Evolutionary conservation across 441 rosid genomes (phyloP).

Genomic region (Brassica hybrid): DNA sequence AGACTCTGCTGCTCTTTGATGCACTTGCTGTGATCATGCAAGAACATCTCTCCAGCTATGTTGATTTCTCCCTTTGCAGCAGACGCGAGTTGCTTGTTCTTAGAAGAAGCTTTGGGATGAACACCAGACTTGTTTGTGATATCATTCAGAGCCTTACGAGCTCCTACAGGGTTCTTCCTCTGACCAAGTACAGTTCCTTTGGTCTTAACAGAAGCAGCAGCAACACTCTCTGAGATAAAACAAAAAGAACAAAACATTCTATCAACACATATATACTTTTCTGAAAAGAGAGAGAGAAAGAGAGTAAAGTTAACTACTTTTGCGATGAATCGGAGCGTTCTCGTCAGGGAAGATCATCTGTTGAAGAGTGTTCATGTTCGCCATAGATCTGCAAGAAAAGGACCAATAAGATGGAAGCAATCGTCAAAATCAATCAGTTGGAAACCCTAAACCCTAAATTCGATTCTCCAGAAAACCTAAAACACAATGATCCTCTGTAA

Average conservation of each 20-base stretch:
- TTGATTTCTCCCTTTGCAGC: constrained; percentile 14
- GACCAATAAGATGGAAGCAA: constrained; percentile 1
- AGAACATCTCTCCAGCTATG: constrained; percentile 37
- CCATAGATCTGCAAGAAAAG: constrained; percentile 15
- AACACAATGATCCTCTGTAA: too few relatives aligned
- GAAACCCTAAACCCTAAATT: constrained; percentile 17
- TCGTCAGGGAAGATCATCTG: constrained; percentile 42
- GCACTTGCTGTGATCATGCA: constrained; percentile 46
- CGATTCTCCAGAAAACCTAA: too few relatives aligned
- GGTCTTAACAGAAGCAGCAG: constrained; percentile 33
- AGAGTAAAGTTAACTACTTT: constrained; percentile 22
- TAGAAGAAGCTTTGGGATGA: constrained; percentile 32
- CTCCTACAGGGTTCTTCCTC: constrained; percentile 37
- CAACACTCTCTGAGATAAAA: constrained; percentile 22
- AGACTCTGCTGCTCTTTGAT: constrained; percentile 35
- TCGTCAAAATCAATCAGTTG: constrained; percentile 1
- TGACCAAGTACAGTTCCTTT: constrained; percentile 41
- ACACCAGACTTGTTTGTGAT: constrained; percentile 41
- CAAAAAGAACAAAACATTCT: too few relatives aligned
- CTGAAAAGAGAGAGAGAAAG: background rate
- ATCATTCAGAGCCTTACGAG: constrained; percentile 37
- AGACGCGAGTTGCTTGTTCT: constrained; percentile 23
- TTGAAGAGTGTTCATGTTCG: constrained; percentile 36
- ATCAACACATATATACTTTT: too few relatives aligned
- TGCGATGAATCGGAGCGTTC: constrained; percentile 41